Evolutionary conservation across 805 yeast species (phyloP), one percentile per base, ranked within the genome.

Genomic region (Lachancea kluyveri): DNA sequence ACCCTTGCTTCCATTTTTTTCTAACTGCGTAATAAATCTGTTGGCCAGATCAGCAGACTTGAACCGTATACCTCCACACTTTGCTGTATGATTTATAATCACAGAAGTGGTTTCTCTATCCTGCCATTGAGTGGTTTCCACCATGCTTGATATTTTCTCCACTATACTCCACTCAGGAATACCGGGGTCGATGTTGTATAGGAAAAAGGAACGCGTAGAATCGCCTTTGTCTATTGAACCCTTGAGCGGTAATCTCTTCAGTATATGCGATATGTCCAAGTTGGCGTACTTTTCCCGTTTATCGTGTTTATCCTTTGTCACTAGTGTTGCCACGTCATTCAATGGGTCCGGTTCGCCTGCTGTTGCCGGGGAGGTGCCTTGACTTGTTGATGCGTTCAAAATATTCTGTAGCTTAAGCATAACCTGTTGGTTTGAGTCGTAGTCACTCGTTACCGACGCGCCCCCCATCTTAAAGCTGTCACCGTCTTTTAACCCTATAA

Each of bases 101-200:
- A 50, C 15, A 7, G 53, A 28, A 13, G 36, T 32, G 2, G 56
- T 39, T 6, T 33, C 33, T 5, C 35, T 35, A 21, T 48, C 54
- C 17, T 35, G 37, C 52, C 57, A 50, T 6, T 40, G 32, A 8
- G 39, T 26, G 2, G 30, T 18, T n/a, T 30, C 33, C 0, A 46
- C 39, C 6, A 50, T 15, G 7, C 45, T 35, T 3, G 80, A 19
- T 30, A 58, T 46, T 17, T 46, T 54, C 4, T 57, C 59, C 8
- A 69, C 46, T 10, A 59, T 31, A 8, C 67, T 31, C 5, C 60
- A 77, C 44, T 79, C 85, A 0, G 94, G 79, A 5, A 79, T 50
- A 10, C 75, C 74, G 4, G 74, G 72, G 37, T 71, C 77, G 12
- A 85, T 63, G 2, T 95, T 95, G 57, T 78, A 83, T 12, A 87